phyloP scores from a whole-genome alignment of 352 stramenopile species.

The Albugo candida region DNA sequence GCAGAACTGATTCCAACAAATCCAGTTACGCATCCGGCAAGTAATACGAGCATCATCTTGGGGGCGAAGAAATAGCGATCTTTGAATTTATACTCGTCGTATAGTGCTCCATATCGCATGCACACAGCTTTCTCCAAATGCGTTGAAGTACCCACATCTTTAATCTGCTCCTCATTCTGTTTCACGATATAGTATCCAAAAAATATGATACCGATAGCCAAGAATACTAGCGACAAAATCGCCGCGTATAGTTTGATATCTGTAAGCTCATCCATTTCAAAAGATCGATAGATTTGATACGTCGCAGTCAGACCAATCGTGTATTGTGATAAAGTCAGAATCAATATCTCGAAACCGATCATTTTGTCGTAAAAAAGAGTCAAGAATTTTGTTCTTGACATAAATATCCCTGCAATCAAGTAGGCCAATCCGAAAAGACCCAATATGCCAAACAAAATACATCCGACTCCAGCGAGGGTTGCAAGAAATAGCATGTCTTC shows the following conservation, averaged over 20 bases:
- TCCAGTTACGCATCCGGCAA: slow-evolving; percentile 27
- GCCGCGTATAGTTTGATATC: slow-evolving; percentile 51
- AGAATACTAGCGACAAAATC: slow-evolving; percentile 29
- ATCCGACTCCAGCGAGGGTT: slow-evolving; percentile 49
- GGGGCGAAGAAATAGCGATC: slow-evolving; percentile 69
- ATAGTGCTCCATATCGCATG: slow-evolving; percentile 61
- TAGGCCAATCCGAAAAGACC: slow-evolving; percentile 43
- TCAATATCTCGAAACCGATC: slow-evolving; percentile 51
- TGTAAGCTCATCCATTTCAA: slow-evolving; percentile 24
- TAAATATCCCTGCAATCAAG: slow-evolving; percentile 28
- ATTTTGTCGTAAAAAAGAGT: slow-evolving; percentile 72
- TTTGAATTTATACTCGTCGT: slow-evolving; percentile 80
- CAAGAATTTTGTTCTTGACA: slow-evolving; percentile 47
- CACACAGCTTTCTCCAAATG: slow-evolving; percentile 71
- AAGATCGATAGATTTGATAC: slow-evolving; percentile 72
- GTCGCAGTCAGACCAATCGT: slow-evolving; percentile 66
- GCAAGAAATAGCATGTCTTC: slow-evolving; percentile 72
- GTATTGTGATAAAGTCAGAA: slow-evolving; percentile 69
- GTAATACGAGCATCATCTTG: slow-evolving; percentile 53
- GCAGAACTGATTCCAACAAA: slow-evolving; percentile 28
- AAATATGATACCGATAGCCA: slow-evolving; percentile 58
- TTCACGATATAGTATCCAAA: slow-evolving; percentile 61
- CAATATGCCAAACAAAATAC: slow-evolving; percentile 45
- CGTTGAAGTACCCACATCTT: slow-evolving; percentile 44
- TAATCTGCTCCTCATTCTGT: slow-evolving; percentile 51